Base-by-base conservation (phyloP, 768 basidiomycete genomes). In the Lanmaoa rubissima region DNA sequence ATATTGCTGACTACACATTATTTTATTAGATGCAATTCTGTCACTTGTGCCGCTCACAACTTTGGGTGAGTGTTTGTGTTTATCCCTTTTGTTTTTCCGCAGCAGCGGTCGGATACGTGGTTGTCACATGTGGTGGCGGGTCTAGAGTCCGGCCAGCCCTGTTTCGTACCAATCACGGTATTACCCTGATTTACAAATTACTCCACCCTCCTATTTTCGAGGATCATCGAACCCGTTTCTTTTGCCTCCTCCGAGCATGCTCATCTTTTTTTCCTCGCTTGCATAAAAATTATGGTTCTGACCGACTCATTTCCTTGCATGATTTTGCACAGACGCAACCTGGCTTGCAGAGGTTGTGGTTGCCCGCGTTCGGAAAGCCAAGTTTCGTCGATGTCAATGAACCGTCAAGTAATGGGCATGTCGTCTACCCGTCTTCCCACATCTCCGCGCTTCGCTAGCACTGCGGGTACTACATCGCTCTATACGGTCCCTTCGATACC, bases 41-140 rank as follows among this genome's bases (percentile, higher is more conserved):
- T 82, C 61, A 83, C 79, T 46, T 92, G 90, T 69, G 86, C 83
- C 64, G 89, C 88, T 14, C 88, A 91, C 70, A 92, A 92, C 75
- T 92, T 92, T 78, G 87, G 87, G 89, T 90, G 70, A 78, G 87
- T 82, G 13, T 26, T 50, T 55, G 48, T 61, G 47, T 49, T 43
- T 54, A 51, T 63, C 39, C 62, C 42, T 47, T 36, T 61, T 56
- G 31, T 44, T 40, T 41, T 28, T 28, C 38, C 32, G 34, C 42
- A 48, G 35, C 47, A 47, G 62, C 21, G 57, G 49, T 35, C 36
- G 50, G 41, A 35, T 12, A 16, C 19, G 31, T 47, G 32, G 21
- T 21, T n/a, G 19, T 55, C 58, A 55, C 48, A 40, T 56, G 58
- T 44, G 40, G 32, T 40, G 21, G 17, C 10, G 38, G 32, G 52